Evolutionary conservation across 2,329 filamentous ascomycete species (phyloP), one percentile per base, ranked within the genome.

Genomic region (Ophiostoma sp.): DNA sequence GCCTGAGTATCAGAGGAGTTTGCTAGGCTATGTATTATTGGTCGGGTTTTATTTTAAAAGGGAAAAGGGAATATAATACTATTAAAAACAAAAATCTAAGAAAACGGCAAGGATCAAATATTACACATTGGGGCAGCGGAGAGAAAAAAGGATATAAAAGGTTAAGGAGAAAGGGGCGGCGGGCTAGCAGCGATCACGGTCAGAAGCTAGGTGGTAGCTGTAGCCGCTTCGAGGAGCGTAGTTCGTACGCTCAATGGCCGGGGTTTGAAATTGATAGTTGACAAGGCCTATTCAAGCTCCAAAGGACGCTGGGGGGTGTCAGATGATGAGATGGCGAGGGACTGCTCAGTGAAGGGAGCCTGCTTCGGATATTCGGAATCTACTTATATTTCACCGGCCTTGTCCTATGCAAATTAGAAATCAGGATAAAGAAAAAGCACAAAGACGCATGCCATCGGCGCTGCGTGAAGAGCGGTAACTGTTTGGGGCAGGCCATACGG

Each of bases 401-500:
- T 41, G 11, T 48, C 11, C 17, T n/a, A 48, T 20, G 44, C 20
- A 20, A 48, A 48, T 39, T 13, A 1, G 27, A 31, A 31, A 31
- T 41, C 4, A 41, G 10, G 39, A 41, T 41, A 41, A 41, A 15
- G 39, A 15, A 48, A 7, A 7, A 8, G 44, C 44, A 48, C 44
- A 48, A 48, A 48, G 44, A 7, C 57, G 27, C 52, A 23, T 23
- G 57, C 5, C 33, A 62, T 62, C 27, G 15, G 23, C 7, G 57
- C 27, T 27, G 52, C 4, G 8, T 57, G 6, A 62, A 62, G 23
- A 62, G 57, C 39, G 11, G 60, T 70, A 68, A 54, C 69, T 27
- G 44, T 11, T 52, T 70, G n/a, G 15, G 66, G 69, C 66, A 70
- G n/a, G 66, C 20, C 23, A 70, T 48, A 57, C 69, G 69, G 54